Base-by-base conservation (phyloP, 495 filamentous ascomycete genomes). In the Neurospora tetraspora region DNA sequence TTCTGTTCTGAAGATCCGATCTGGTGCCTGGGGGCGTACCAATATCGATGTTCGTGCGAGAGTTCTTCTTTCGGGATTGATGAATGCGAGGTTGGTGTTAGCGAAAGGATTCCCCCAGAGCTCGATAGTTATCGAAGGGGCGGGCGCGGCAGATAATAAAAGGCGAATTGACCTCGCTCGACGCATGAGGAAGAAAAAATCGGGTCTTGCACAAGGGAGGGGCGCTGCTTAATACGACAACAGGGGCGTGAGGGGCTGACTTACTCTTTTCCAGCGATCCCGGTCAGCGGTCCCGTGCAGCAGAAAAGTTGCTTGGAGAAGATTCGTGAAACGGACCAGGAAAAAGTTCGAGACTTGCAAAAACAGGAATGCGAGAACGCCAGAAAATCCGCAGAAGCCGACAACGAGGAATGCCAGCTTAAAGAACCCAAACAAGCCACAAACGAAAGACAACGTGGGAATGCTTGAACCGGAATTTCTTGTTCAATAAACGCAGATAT, bases 361-460 rank as follows among this genome's bases (percentile, higher is more conserved):
- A 65, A 65, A 34, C 18, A 34, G 53, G 53, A 65, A 65, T 65
- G 53, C 12, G 53, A 34, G 27, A 36, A 65, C 53, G 14, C 53
- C 53, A 14, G 53, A 31, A 34, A 65, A 65, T 14, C 27, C 53
- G 53, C 53, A 65, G 53, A 27, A 65, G 14, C 47, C 27, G 53
- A 65, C 14, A 65, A 18, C 27, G 53, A 65, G 53, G 53, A 65
- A 65, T 65, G 53, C 53, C 53, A 65, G 5, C 31, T 65, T 18
- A 18, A 65, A 65, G 53, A 61, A 34, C 34, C 23, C 53, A 61
- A 61, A 34, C 23, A 61, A 74, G 38, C 31, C 68, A 69, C 70
- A 72, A 76, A 69, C 42, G 73, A 74, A 37, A 31, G 23, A 16
- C 53, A 61, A 31, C 6, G 27, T 34, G 23, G 53, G 53, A 61